Evolutionary conservation across 192 early-diverging fungal species (phyloP).

Genomic region (Allomyces macrogynus): DNA sequence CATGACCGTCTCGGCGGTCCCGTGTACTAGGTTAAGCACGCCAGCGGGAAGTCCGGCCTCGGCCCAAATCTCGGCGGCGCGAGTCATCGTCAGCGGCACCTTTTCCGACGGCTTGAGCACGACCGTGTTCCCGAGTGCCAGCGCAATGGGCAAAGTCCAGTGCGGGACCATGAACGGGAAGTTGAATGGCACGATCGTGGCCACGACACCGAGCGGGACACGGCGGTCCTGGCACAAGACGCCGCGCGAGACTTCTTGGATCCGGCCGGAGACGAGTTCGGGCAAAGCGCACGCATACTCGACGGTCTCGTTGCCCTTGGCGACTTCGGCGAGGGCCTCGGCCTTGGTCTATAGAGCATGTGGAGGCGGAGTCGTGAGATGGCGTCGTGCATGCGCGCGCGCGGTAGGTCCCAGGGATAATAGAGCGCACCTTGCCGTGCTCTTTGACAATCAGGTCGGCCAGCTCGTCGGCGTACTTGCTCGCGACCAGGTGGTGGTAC

Average conservation of each 20-base stretch:
- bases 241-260: conserved; percentile 41
- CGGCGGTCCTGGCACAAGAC: conserved; percentile 43
- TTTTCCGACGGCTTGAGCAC: conserved; percentile 66
- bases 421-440: conserved; percentile 36
- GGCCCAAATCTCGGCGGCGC: conserved; percentile 31
- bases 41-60: conserved; percentile 46
- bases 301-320: conserved; percentile 59
- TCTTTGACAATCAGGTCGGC: conserved; percentile 50
- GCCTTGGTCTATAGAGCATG: conserved; percentile 19
- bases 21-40: conserved; percentile 57
- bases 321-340: conserved; percentile 50
- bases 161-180: conserved; percentile 71
- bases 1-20: conserved; percentile 31
- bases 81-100: conserved; percentile 57
- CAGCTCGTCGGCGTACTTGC: conserved; percentile 38
- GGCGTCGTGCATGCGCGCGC: no score
- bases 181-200: conserved; percentile 60
- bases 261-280: conserved; percentile 35
- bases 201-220: conserved; percentile 52
- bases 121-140: conserved; percentile 46
- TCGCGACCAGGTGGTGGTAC: conserved; percentile 28
- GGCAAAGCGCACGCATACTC: conserved; percentile 53
- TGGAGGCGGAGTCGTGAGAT: no score
- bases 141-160: conserved; percentile 59
- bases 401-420: no score